Conservation (phyloP, 1,139 yeast species). For the Blastobotrys indianensis region DNA sequence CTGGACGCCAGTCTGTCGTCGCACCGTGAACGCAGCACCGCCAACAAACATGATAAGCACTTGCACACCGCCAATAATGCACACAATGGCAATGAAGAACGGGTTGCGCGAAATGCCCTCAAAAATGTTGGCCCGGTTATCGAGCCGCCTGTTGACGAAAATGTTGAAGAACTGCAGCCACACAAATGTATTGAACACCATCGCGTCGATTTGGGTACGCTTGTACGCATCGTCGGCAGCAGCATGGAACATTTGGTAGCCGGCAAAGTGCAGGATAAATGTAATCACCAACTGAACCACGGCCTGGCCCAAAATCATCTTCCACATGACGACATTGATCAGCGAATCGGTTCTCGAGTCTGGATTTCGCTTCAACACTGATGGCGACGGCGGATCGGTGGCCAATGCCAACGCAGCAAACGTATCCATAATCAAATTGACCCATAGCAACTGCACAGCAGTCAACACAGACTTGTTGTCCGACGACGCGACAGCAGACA, state of each 20-base stretch:
- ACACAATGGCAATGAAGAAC: constrained; percentile 68
- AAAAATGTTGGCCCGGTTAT: constrained; percentile 83
- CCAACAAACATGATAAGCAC: constrained; percentile 92
- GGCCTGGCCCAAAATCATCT: constrained; percentile 92
- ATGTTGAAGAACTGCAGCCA: constrained; percentile 96
- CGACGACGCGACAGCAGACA: constrained; percentile 80
- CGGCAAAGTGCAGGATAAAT: constrained; percentile 74
- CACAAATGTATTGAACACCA: constrained; percentile 93
- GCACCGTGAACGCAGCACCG: constrained; percentile 87
- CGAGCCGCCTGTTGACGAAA: constrained; percentile 84
- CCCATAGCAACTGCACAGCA: constrained; percentile 97
- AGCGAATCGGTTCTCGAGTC: constrained; percentile 76
- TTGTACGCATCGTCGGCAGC: constrained; percentile 35
- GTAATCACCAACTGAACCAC: constrained; percentile 71
- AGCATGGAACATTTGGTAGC: constrained; percentile 51
- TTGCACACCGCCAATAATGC: constrained; percentile 76
- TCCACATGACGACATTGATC: constrained; percentile 93
- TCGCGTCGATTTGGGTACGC: constrained; percentile 59
- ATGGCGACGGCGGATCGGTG: constrained; percentile 90
- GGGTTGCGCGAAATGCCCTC: constrained; percentile 75
- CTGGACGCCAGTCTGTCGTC: constrained; percentile 70
- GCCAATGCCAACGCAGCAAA: constrained; percentile 97
- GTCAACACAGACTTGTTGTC: constrained; percentile 83
- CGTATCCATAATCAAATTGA: constrained; percentile 95
- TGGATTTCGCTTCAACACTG: constrained; percentile 73